A percentile compares a stretch with the other conserved stretches of the same genome.
These are phyloP conservation scores for Nemania diffusa DNA, from an alignment of 2,329 filamentous ascomycete species.

Conservation along the genomic window DNA sequence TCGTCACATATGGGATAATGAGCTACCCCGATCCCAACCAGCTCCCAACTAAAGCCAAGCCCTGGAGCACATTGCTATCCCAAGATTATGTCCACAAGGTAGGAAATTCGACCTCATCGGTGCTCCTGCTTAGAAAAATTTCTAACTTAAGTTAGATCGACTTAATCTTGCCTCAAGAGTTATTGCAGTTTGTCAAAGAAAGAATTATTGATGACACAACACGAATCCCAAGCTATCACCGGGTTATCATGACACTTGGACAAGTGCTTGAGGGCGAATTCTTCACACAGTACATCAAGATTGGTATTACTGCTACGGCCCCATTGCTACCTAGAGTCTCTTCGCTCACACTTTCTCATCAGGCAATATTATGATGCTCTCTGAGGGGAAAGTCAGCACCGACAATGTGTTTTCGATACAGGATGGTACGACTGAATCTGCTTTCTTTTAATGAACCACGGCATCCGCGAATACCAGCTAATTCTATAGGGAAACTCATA, in stretches of 20 bases:
- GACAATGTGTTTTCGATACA: slow-evolving; percentile 78
- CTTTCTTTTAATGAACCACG: not conserved
- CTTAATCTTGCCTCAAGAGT: slow-evolving; percentile 75
- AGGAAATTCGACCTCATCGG: slow-evolving; percentile 28
- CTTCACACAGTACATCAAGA: slow-evolving; percentile 86
- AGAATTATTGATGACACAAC: slow-evolving; percentile 57
- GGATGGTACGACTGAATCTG: slow-evolving; percentile 64
- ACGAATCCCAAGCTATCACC: slow-evolving; percentile 65
- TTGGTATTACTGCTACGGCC: slow-evolving; percentile 60
- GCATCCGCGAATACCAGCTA: slow-evolving; percentile 11
- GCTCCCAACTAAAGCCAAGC: slow-evolving; percentile 76
- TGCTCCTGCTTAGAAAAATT: not conserved
- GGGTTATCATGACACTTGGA: slow-evolving; percentile 76
- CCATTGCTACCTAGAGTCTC: not conserved
- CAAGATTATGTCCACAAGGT: slow-evolving; percentile 78
- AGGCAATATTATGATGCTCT: slow-evolving; percentile 87
- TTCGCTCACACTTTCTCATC: slow-evolving; percentile 2
- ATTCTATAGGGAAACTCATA: slow-evolving; percentile 67
- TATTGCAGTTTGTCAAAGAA: slow-evolving; percentile 64
- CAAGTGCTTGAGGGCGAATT: slow-evolving; percentile 80
- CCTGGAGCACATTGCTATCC: slow-evolving; percentile 74
- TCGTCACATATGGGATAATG: slow-evolving; percentile 75
- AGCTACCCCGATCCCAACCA: slow-evolving; percentile 76
- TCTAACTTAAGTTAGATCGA: slow-evolving; percentile 63
- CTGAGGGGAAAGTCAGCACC: slow-evolving; percentile 75